Conservation (phyloP, 306 rosid species). For the Pueraria montana region DNA sequence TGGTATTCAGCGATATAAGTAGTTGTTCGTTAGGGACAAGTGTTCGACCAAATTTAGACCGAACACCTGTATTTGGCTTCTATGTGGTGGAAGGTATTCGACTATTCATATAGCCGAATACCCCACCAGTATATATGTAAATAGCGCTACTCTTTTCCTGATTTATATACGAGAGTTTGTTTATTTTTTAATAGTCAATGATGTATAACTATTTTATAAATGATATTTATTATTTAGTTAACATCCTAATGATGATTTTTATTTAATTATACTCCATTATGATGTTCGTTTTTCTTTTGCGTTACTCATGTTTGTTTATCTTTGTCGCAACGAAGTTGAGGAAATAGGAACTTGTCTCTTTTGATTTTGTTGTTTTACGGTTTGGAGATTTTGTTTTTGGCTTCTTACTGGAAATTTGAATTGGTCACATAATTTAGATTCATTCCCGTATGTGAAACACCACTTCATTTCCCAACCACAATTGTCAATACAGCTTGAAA, state of each 20-base stretch:
- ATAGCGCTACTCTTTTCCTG: not conserved
- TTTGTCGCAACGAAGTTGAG: not conserved
- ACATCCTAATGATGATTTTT: not conserved
- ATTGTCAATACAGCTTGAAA: not conserved
- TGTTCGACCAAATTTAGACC: no score
- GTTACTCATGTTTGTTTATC: not conserved
- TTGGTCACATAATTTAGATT: not conserved
- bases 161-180: not conserved
- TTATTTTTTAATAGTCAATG: not conserved
- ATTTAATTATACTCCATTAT: not conserved
- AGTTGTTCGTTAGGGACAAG: no score
- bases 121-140: not conserved
- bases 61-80: no score
- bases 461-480: not conserved
- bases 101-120: no score
- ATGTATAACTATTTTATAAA: not conserved
- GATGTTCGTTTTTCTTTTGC: not conserved
- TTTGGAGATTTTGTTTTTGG: not conserved
- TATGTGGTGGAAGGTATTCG: no score
- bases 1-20: no score
- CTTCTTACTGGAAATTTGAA: not conserved
- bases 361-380: not conserved
- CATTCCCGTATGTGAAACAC: not conserved
- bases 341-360: not conserved
- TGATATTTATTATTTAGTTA: not conserved